Evolutionary conservation across 805 yeast species (phyloP), one percentile per base, ranked within the genome.

Genomic region (Cyberlindnera maclurae): DNA sequence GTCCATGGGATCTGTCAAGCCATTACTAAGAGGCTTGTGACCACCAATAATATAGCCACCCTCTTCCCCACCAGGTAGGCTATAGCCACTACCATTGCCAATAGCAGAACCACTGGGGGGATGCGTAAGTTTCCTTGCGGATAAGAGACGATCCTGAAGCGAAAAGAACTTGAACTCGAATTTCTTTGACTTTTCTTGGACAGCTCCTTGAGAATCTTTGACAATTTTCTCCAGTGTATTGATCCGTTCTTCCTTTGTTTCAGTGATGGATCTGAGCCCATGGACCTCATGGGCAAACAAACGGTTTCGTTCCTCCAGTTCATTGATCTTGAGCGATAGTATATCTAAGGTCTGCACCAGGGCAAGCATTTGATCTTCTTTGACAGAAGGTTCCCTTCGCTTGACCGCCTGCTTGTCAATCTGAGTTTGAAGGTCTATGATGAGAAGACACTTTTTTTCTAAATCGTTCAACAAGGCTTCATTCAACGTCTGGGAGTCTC

Each of bases 271-370:
- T 41, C 75, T 75, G 29, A 76, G 65, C 4, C 77, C 63, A 20
- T 65, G 64, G 15, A 80, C 62, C 47, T 81, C 86, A 47, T 68
- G 74, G 36, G 73, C 65, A 26, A 82, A 59, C 36, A 71, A 64
- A 24, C 67, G 59, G 52, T 82, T 82, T 52, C 79, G 80, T n/a
- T 65, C 57, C 43, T 79, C 81, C 26, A 80, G 70, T 43, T 81
- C 83, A 36, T 68, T 68, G 39, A 82, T 67, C 40, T 79, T 78
- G n/a, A 62, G 64, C 15, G 73, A 67, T 44, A 82, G 67, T 43
- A 70, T 78, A 32, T 70, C 71, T 15, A 82, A 59, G 1, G 85
- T 69, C 34, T 69, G 67, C 48, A 80, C 85, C 38, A 82, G 56
- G 10, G 73, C 68, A 34, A 69, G 64, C 22, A 77, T 54, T 46